phyloP scores from a whole-genome alignment of 2,329 filamentous ascomycete species.

The Colletotrichum tropicale region DNA sequence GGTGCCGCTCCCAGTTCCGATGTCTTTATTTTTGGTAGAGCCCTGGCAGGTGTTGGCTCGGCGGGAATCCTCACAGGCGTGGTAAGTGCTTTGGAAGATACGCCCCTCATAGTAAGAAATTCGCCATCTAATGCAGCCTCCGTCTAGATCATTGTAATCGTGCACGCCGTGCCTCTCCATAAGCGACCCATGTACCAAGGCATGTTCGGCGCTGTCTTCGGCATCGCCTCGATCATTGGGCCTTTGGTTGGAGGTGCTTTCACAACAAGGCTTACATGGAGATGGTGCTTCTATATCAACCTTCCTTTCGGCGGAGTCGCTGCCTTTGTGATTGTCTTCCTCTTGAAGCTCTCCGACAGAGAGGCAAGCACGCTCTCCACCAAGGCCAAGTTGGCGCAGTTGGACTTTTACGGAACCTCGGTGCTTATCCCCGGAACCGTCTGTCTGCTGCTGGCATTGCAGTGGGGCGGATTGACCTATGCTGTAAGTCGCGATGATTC shows the following conservation, averaged over 20 bases:
- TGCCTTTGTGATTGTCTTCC: slow-evolving; percentile 25
- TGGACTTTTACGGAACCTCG: slow-evolving; percentile 23
- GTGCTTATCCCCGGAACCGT: slow-evolving; percentile 31
- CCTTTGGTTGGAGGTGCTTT: slow-evolving; percentile 31
- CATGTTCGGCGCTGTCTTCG: slow-evolving; percentile 44
- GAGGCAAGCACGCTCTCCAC: slow-evolving; percentile 23
- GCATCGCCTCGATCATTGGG: slow-evolving; percentile 36
- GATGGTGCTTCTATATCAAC: slow-evolving; percentile 42
- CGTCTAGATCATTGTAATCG: slow-evolving; percentile 40
- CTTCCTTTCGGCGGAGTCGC: slow-evolving; percentile 34
- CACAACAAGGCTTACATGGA: slow-evolving; percentile 32
- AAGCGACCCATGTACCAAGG: slow-evolving; percentile 34
- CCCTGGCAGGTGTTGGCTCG: slow-evolving; percentile 37
- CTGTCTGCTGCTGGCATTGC: slow-evolving; percentile 50
- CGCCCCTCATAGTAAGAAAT: background rate
- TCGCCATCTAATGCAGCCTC: background rate
- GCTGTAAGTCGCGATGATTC: background rate
- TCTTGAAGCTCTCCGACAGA: slow-evolving; percentile 7
- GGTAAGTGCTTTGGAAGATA: background rate
- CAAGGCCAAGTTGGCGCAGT: slow-evolving; percentile 27
- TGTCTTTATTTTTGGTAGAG: slow-evolving; percentile 39
- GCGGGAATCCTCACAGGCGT: slow-evolving; percentile 37
- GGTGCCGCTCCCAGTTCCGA: slow-evolving; percentile 32
- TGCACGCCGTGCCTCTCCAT: slow-evolving; percentile 36
- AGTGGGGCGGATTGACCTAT: slow-evolving; percentile 47